Evolutionary conservation across 176 grass and related monocot genomes (phyloP).

Genomic region (Urochloa ruziziensis): DNA sequence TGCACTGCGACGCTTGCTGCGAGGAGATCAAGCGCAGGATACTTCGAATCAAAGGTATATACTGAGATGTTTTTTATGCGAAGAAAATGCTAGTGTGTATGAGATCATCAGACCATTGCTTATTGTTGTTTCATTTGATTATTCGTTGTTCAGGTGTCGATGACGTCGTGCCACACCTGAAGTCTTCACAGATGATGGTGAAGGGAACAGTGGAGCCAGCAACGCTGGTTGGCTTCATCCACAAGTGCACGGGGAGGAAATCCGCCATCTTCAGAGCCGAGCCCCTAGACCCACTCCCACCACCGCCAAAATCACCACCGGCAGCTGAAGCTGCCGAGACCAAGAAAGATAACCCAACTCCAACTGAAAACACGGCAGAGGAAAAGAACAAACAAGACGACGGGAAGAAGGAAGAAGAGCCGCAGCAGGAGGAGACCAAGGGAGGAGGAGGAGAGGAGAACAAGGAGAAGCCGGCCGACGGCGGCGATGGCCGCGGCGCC

Average conservation of each 20-base stretch:
- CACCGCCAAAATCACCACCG: not conserved
- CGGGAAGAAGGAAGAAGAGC: not conserved
- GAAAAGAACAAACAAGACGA: not conserved
- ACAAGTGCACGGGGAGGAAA: constrained; percentile 41
- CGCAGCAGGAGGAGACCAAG: not conserved
- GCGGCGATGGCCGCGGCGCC: not conserved
- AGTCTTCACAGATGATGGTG: constrained; percentile 44
- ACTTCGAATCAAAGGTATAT: constrained; percentile 57
- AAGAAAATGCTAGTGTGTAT: not conserved
- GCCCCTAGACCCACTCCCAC: not conserved
- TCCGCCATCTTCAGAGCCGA: constrained; percentile 34
- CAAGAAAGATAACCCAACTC: not conserved
- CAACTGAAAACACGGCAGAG: not conserved
- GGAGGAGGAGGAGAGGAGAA: not conserved
- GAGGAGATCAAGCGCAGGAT: constrained; percentile 66
- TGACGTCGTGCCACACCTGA: constrained; percentile 35
- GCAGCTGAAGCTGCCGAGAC: not conserved
- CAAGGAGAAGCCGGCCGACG: not conserved
- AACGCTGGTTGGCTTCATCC: constrained; percentile 38
- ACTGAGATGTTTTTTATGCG: not conserved
- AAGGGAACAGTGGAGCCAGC: constrained; percentile 45
- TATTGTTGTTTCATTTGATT: not conserved
- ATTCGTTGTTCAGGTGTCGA: constrained; percentile 37
- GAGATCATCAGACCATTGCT: not conserved
- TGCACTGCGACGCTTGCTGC: constrained; percentile 77